Evolutionary conservation across 2,329 filamentous ascomycete species (phyloP).

Genomic region (Sporothrix euskadiensis): DNA sequence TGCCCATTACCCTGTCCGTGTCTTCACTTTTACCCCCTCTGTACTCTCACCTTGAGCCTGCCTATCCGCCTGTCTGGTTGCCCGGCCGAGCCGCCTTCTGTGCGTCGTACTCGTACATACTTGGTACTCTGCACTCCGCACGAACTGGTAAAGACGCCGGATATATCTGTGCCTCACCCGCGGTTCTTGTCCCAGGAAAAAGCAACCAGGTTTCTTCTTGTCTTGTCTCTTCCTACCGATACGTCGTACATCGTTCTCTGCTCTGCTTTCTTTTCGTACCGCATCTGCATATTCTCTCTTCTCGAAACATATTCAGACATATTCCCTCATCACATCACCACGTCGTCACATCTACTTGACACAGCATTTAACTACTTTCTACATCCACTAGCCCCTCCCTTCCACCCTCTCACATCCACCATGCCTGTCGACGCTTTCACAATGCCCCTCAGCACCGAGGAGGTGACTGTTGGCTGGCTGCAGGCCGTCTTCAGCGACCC

Average conservation of each 20-base stretch:
- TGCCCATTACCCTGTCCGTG: neutral
- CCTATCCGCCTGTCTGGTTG: neutral
- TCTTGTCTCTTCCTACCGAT: neutral
- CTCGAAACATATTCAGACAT: neutral
- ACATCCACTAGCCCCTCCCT: neutral
- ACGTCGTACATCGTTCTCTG: neutral
- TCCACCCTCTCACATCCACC: neutral
- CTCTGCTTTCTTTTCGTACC: neutral
- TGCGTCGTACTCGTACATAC: neutral
- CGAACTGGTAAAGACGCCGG: neutral
- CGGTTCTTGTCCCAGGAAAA: constrained; percentile 1
- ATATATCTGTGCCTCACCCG: neutral
- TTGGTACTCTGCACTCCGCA: neutral
- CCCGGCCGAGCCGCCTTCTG: neutral
- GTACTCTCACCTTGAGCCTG: neutral
- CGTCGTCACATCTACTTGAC: neutral
- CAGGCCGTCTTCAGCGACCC: constrained; percentile 14
- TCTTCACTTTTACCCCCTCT: neutral
- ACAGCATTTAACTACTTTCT: neutral
- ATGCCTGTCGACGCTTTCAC: neutral
- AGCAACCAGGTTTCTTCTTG: neutral
- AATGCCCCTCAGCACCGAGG: constrained; percentile 23
- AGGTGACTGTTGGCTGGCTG: constrained; percentile 24
- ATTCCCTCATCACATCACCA: neutral
- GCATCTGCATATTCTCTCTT: neutral